Evolutionary conservation across 306 rosid genomes (phyloP), one percentile per base, ranked within the genome.

Genomic region (Canavalia ensiformis): DNA sequence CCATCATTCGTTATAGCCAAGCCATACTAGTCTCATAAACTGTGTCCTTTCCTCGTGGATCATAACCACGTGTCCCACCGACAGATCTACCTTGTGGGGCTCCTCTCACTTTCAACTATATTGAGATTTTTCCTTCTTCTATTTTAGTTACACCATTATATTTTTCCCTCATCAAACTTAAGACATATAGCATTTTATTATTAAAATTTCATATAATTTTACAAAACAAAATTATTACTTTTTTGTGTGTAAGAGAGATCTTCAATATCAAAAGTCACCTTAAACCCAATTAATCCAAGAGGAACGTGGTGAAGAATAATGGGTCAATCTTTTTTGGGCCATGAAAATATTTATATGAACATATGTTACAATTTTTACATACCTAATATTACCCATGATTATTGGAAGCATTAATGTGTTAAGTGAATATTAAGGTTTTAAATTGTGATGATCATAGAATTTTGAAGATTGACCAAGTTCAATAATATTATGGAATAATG

Each of bases 1-100:
- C 39, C 83, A 87, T 88, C 89, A 88, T 88, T 86, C 85, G 42
- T 77, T 82, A 12, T 75, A 72, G 87, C 83, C 85, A 80, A 45
- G 9, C 71, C 63, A 62, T 52, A 59, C 8, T 82, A 81, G 82
- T 81, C 92, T 77, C 49, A 83, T 63, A 31, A 59, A 75, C 66
- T 41, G 46, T 86, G 90, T 86, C 89, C 81, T 86, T 83, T 89
- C 77, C 90, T 58, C 75, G 5, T 71, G 42, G 85, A 58, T 83
- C 83, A 80, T 18, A 30, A 68, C 75, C 89, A 89, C 91, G 93
- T 88, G 91, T 91, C 89, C 72, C 80, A 84, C 93, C 88, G 89
- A 89, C 91, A 88, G 37, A 45, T 44, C 77, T 75, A 30, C 77
- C 79, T 64, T 60, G 49, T 45, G 8, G 88, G 77, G 9, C 71